phyloP scores from a whole-genome alignment of 2,329 filamentous ascomycete genomes.

The Didymella pinodella region DNA sequence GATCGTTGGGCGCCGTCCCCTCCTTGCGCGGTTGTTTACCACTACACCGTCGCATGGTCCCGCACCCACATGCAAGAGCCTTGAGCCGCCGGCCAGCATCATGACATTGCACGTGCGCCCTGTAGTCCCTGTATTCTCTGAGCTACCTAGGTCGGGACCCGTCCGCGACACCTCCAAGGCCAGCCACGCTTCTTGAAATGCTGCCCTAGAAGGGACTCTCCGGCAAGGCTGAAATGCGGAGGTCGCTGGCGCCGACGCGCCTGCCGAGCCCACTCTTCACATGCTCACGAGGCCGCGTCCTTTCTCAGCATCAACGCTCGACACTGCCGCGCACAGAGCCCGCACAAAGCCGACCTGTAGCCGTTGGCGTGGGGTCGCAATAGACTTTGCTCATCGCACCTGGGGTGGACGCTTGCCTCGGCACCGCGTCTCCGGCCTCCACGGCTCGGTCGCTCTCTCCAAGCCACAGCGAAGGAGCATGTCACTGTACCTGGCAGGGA shows the following conservation, averaged over 20 bases:
- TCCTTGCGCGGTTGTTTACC: conserved; percentile 7
- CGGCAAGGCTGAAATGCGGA: conserved; percentile 6
- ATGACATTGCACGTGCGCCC: conserved; percentile 16
- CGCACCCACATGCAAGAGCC: conserved; percentile 8
- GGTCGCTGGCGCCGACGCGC: conserved; percentile 10
- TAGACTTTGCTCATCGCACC: background rate
- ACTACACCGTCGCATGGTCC: conserved; percentile 9
- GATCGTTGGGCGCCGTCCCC: conserved; percentile 15
- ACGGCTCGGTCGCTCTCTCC: conserved; percentile 4
- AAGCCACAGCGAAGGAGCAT: conserved; percentile 19
- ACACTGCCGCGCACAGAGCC: conserved; percentile 1
- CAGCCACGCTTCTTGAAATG: background rate
- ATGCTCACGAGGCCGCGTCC: conserved; percentile 7
- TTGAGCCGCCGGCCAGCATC: conserved; percentile 3
- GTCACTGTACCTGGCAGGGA: conserved; percentile 15
- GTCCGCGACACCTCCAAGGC: background rate
- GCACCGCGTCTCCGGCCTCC: background rate
- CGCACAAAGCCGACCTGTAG: background rate
- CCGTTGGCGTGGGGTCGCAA: background rate
- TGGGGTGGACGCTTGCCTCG: conserved; percentile 4
- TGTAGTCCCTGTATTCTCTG: background rate
- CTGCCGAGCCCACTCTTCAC: conserved; percentile 18
- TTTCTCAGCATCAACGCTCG: background rate
- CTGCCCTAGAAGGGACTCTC: background rate
- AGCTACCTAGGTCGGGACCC: background rate